A percentile compares a stretch with the other conserved stretches of the same genome.
phyloP scores from a whole-genome alignment of 352 stramenopile genomes.

The Phytophthora aleatoria region DNA sequence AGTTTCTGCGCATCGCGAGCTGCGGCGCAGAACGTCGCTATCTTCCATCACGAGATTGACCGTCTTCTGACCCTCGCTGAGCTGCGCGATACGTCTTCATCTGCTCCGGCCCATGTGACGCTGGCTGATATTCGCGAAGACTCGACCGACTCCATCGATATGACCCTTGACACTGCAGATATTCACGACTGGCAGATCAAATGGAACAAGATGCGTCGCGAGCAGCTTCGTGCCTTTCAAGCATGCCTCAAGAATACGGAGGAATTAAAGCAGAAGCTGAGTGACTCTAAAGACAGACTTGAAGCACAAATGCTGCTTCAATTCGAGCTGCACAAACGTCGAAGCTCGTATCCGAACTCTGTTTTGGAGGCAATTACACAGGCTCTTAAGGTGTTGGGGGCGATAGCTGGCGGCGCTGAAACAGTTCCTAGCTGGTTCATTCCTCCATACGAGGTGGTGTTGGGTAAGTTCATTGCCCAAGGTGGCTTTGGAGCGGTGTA shows the following conservation, averaged over 20 bases:
- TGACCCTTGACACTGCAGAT: slow-evolving; percentile 4
- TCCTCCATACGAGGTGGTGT: slow-evolving; percentile 32
- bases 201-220: slow-evolving; percentile 27
- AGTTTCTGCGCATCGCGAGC: slow-evolving; percentile 30
- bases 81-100: slow-evolving; percentile 5
- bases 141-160: slow-evolving; percentile 14
- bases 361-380: slow-evolving; percentile 23
- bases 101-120: slow-evolving; percentile 9
- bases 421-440: slow-evolving; percentile 37
- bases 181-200: slow-evolving; percentile 24
- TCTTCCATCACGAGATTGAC: slow-evolving; percentile 35
- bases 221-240: slow-evolving; percentile 31
- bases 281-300: slow-evolving; percentile 10
- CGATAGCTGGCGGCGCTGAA: slow-evolving; percentile 10
- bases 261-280: slow-evolving; percentile 16
- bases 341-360: slow-evolving; percentile 28
- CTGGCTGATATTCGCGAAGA: slow-evolving; percentile 25
- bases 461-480: slow-evolving; percentile 16
- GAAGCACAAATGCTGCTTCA: slow-evolving; percentile 36
- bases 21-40: slow-evolving; percentile 22
- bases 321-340: slow-evolving; percentile 32
- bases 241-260: slow-evolving; percentile 16
- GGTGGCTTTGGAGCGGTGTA: slow-evolving; percentile 34
- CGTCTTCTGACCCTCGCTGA: slow-evolving; percentile 24
- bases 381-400: slow-evolving; percentile 16